Evolutionary conservation across 345 rosid genomes (phyloP), one percentile per base, ranked within the genome.

Genomic region (Syzygium aqueum): DNA sequence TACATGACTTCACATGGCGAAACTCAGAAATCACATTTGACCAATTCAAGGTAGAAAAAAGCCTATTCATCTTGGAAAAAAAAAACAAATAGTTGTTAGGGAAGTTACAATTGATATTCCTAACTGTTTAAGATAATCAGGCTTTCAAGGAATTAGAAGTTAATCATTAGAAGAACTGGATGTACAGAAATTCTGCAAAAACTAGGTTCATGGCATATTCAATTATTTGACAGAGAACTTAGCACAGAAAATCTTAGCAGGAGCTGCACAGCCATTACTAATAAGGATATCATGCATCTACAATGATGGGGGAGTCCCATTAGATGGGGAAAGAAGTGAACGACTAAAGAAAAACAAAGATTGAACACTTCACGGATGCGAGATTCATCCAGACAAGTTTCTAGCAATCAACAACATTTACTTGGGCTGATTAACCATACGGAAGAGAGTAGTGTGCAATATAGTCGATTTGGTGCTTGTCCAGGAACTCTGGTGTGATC

Each of bases 361-460:
- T 56, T 37, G 49, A 10, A 37, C 49, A 73, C 9, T 33, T 73
- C 80, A 73, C 4, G 2, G 37, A 9, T 73, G 80, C 0, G 1
- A 9, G 80, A 73, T 37, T 73, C 0, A 3, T 30, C 23, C 17
- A 16, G 78, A 67, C 43, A 11, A 37, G 49, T 37, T 73, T 37
- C 49, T 37, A 73, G 82, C 82, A 73, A 10, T 33, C 82, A 73
- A 37, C 25, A 37, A 73, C 82, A 37, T 73, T 37, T 37, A 73
- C 82, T 73, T 73, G 82, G 82, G 82, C 49, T 19, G 49, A 73
- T 73, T 73, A 73, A 85, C 86, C 63, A 92, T 94, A 97, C 98
- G 99, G 99, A 82, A 96, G 99, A 40, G 99, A 88, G 90, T 97
- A 98, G 30, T 97, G 99, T 8, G 99, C 99, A 43, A 97, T 97